phyloP scores from a whole-genome alignment of 2,329 filamentous ascomycete species.

The Ophiostoma sp. region DNA sequence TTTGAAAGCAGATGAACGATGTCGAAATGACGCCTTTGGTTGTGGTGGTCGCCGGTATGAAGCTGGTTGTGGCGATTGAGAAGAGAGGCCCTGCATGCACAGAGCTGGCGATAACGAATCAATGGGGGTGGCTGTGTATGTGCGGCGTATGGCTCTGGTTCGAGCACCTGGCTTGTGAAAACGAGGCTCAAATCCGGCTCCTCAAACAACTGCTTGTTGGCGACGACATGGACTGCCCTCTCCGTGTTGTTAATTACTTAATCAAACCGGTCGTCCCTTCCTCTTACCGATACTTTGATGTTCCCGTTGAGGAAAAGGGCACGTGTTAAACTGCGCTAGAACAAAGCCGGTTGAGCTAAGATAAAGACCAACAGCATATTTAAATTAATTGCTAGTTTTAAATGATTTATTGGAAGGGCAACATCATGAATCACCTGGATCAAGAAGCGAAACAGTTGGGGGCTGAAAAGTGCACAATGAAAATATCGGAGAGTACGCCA shows the following conservation, averaged over 20 bases:
- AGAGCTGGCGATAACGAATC: background rate
- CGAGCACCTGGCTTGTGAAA: background rate
- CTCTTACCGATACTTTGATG: background rate
- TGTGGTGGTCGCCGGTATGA: background rate
- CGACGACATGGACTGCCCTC: background rate
- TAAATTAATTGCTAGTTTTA: slow-evolving; percentile 2
- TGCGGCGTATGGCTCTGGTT: background rate
- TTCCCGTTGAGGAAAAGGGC: slow-evolving; percentile 13
- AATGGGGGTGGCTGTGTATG: slow-evolving; percentile 9
- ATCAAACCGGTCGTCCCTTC: background rate
- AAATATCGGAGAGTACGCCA: slow-evolving; percentile 11
- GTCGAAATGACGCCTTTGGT: background rate
- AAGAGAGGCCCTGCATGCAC: background rate
- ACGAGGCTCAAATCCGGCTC: background rate
- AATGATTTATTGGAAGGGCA: background rate
- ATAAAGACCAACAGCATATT: background rate
- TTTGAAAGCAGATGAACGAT: background rate
- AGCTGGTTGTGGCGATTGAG: background rate
- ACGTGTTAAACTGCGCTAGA: slow-evolving; percentile 9
- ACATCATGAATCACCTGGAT: slow-evolving; percentile 5
- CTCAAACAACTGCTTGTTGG: background rate
- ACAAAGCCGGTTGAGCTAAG: background rate
- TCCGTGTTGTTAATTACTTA: background rate
- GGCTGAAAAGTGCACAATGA: slow-evolving; percentile 1
- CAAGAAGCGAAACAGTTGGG: slow-evolving; percentile 12